phyloP scores from a whole-genome alignment of 257 asterid genomes.

The Scutellaria minor region DNA sequence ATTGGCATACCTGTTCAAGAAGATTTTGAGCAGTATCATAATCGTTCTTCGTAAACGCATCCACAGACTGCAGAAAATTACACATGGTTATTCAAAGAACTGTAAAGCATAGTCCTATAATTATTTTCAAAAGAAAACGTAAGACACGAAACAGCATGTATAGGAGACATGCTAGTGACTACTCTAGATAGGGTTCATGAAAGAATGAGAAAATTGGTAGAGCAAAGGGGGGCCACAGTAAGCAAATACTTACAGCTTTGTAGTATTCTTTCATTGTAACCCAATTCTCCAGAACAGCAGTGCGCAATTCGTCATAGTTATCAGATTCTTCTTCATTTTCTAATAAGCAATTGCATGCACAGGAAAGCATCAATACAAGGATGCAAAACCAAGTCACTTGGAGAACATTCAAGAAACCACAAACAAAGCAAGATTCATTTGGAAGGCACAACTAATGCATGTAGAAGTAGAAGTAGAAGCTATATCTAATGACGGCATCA shows the following conservation, averaged over 20 bases:
- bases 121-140: not conserved
- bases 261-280: slow-evolving; percentile 68
- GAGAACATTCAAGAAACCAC: slow-evolving; percentile 26
- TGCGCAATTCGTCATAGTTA: slow-evolving; percentile 61
- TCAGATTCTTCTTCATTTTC: slow-evolving; percentile 54
- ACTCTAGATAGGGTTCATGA: slow-evolving; percentile 17
- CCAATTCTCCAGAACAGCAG: slow-evolving; percentile 67
- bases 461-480: not conserved
- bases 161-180: slow-evolving; percentile 22
- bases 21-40: slow-evolving; percentile 46
- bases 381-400: slow-evolving; percentile 28
- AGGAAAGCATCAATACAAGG: slow-evolving; percentile 23
- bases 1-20: slow-evolving; percentile 58
- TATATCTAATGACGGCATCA: slow-evolving; percentile 17
- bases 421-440: slow-evolving; percentile 13
- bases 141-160: slow-evolving; percentile 16
- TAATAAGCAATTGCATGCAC: slow-evolving; percentile 35
- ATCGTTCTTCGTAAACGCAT: slow-evolving; percentile 54
- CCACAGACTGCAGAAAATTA: slow-evolving; percentile 60
- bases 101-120: not conserved
- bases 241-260: slow-evolving; percentile 59
- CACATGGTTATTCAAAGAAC: slow-evolving; percentile 27
- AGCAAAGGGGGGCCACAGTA: not conserved
- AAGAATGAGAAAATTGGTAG: not conserved
- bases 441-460: not conserved